Base-by-base conservation (phyloP, 306 rosid genomes). In the Casuarina cunninghamiana region DNA sequence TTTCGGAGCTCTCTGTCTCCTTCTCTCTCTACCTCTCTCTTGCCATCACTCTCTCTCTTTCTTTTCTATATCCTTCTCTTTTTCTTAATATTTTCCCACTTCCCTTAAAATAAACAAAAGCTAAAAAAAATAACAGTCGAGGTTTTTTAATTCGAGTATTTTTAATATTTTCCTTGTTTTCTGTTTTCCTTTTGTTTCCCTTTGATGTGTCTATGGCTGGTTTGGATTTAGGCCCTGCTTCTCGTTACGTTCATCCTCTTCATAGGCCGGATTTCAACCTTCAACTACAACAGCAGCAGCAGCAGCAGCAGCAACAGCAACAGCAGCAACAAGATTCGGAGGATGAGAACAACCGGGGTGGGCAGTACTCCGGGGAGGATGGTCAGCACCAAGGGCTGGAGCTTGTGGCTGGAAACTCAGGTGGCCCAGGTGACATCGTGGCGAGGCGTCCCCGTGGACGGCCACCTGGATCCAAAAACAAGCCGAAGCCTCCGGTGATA, bases 391-490 rank as follows among this genome's bases (percentile, higher is more conserved):
- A 83, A 10, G 86, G 88, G 9, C 69, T 87, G 2, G 90, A 92
- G 48, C 88, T 88, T 11, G 85, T 53, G 3, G 61, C 84, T 19
- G 55, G 70, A 2, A 79, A 60, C 78, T 17, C 76, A 8, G 76
- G 57, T 2, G 90, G 88, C 0, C 10, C 81, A 0, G 90, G 92
- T 0, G 96, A 90, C 75, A 66, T 82, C 38, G 85, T 16, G 2
- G 91, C 46, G 0, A 96, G 97, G 0, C 82, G 98, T 0, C 87
- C 97, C 0, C 89, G 98, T 0, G 98, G 98, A 7, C 75, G 98
- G 0, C 98, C 98, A 0, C 68, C 96, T 0, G 98, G 98, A 1
- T 94, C 98, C n/a, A 94, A 94, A 79, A 94, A 94, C 93, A 91
- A 78, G 73, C 82, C 87, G 0, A 94, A 79, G 41, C 96, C 98